Evolutionary conservation across 805 yeast genomes (phyloP).

Genomic region (Yamadazyma nakazawae): DNA sequence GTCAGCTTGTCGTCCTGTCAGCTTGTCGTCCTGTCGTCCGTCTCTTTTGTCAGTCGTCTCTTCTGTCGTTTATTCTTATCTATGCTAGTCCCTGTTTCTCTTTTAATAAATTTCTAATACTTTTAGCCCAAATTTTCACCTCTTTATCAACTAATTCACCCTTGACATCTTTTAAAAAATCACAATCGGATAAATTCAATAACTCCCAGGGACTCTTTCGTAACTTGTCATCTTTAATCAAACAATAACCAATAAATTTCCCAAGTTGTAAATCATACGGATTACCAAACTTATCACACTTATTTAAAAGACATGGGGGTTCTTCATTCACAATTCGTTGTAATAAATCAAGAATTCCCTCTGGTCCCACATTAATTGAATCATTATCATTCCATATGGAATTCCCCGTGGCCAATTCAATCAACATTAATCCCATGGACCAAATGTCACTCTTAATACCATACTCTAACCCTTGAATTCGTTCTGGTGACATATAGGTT

Average conservation of each 20-base stretch:
- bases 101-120: conserved; percentile 24
- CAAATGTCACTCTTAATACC: conserved; percentile 96
- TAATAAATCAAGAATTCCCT: conserved; percentile 83
- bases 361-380: conserved; percentile 44
- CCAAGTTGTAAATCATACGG: conserved; percentile 50
- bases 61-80: neutral
- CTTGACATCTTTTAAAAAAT: conserved; percentile 29
- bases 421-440: conserved; percentile 89
- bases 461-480: conserved; percentile 92
- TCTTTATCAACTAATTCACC: conserved; percentile 33
- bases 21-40: too few species aligned
- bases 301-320: conserved; percentile 62
- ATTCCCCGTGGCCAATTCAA: conserved; percentile 82
- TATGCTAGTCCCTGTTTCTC: conserved; percentile 5
- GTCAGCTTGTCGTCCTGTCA: too few species aligned
- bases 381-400: conserved; percentile 65
- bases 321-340: conserved; percentile 93
- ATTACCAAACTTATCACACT: conserved; percentile 27
- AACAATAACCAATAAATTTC: conserved; percentile 69
- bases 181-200: conserved; percentile 22
- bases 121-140: conserved; percentile 41
- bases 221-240: conserved; percentile 61
- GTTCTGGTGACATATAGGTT: conserved; percentile 93
- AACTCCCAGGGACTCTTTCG: conserved; percentile 76
- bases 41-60: neutral